These are phyloP conservation scores for Saccharomycopsis guyanensis DNA, from an alignment of 805 yeast species.

Conservation along the genomic window DNA sequence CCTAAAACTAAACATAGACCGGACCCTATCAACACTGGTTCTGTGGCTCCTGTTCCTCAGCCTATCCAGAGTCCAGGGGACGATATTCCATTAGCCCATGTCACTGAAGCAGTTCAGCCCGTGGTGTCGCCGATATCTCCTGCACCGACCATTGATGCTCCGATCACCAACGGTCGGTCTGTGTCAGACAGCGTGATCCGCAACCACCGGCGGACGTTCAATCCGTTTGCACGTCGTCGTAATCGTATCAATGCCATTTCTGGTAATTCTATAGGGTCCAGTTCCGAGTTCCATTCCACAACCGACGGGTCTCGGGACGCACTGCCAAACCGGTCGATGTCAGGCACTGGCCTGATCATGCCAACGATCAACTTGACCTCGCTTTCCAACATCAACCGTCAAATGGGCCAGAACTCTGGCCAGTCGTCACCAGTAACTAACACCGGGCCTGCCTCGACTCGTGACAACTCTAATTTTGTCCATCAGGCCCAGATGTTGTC, in stretches of 20 bases:
- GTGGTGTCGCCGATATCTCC: neutral
- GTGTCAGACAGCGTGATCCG: neutral
- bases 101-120: neutral
- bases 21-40: neutral
- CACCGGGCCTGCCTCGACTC: neutral
- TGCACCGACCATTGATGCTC: neutral
- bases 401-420: neutral
- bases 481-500: slow-evolving; percentile 37
- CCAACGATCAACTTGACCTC: slow-evolving; percentile 11
- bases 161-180: neutral
- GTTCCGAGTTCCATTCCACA: no score
- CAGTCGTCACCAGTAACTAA: slow-evolving; percentile 1
- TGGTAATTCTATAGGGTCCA: neutral
- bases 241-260: neutral
- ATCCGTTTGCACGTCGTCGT: slow-evolving; percentile 12
- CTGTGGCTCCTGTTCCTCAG: neutral
- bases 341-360: no score
- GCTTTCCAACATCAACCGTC: neutral
- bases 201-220: slow-evolving; percentile 2
- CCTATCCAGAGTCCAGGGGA: neutral
- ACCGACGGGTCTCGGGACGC: no score
- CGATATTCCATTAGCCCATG: neutral
- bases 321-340: no score
- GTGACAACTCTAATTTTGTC: slow-evolving; percentile 3
- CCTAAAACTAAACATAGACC: neutral